Conservation (phyloP, 441 rosid species). For the Melastoma candidum region DNA sequence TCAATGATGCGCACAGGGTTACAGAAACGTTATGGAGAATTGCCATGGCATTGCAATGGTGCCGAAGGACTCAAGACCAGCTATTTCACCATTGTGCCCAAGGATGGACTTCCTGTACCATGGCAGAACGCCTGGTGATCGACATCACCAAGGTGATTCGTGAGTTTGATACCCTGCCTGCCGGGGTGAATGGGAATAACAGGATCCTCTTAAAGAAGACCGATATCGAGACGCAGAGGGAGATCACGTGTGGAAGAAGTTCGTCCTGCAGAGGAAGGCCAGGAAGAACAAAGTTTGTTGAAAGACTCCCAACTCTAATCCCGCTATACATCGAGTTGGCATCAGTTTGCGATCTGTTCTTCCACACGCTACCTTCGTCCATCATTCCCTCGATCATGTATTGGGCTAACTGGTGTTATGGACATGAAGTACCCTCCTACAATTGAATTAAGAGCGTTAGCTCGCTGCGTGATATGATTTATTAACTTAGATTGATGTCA, state of each 20-base stretch:
- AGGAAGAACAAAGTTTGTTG: constrained; percentile 37
- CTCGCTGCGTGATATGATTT: no score
- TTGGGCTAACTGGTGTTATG: no score
- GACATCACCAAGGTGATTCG: constrained; percentile 69
- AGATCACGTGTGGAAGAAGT: constrained; percentile 71
- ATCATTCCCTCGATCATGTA: no score
- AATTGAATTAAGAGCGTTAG: no score
- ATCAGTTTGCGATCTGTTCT: no score
- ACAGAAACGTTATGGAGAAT: constrained; percentile 76
- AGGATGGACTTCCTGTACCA: constrained; percentile 80
- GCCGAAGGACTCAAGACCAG: constrained; percentile 49
- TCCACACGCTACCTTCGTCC: no score
- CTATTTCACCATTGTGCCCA: constrained; percentile 63
- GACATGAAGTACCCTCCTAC: no score
- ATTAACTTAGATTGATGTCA: no score
- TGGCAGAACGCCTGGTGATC: constrained; percentile 70
- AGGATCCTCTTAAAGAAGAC: constrained; percentile 34
- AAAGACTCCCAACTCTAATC: not conserved
- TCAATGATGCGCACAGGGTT: constrained; percentile 27
- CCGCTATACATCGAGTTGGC: no score
- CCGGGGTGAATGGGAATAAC: constrained; percentile 29
- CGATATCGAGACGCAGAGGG: constrained; percentile 57
- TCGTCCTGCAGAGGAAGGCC: constrained; percentile 44
- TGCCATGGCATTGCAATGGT: constrained; percentile 60
- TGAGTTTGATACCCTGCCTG: constrained; percentile 63